Evolutionary conservation across 345 rosid genomes (phyloP).

Genomic region (Abelmoschus esculentus): DNA sequence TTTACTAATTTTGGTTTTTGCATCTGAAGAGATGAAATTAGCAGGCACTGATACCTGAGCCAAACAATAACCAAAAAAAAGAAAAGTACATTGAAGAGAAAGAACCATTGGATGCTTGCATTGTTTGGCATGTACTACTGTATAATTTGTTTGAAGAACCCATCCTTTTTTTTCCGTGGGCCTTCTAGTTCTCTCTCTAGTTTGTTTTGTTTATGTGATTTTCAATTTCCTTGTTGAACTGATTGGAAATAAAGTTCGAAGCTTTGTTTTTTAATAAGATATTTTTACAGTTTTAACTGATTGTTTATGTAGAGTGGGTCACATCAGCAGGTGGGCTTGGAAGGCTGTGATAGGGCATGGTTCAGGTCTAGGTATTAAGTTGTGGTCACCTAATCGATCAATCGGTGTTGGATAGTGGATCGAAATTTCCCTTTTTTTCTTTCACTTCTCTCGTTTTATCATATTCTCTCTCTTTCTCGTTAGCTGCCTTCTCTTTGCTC

Average conservation of each 20-base stretch:
- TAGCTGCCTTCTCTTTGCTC: neutral
- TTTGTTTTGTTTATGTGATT: constrained; percentile 7
- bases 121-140: constrained; percentile 24
- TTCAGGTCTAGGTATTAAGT: constrained; percentile 46
- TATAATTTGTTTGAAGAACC: constrained; percentile 5
- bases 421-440: neutral
- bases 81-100: neutral
- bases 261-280: constrained; percentile 8
- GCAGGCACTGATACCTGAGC: constrained; percentile 34
- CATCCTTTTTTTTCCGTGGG: neutral
- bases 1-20: too few relatives aligned
- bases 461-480: constrained; percentile 11
- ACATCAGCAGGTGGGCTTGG: constrained; percentile 81
- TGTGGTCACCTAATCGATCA: constrained; percentile 30
- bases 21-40: too few relatives aligned
- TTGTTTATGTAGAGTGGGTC: constrained; percentile 87
- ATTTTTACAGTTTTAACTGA: constrained; percentile 58
- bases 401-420: too few relatives aligned
- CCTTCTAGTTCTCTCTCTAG: constrained; percentile 7
- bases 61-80: neutral
- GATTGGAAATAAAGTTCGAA: neutral
- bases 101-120: constrained; percentile 29
- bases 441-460: neutral
- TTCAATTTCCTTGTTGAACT: constrained; percentile 10
- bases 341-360: constrained; percentile 32